These are phyloP conservation scores for Leccinum truebloodii DNA, from an alignment of 768 basidiomycete species.

Conservation along the genomic window DNA sequence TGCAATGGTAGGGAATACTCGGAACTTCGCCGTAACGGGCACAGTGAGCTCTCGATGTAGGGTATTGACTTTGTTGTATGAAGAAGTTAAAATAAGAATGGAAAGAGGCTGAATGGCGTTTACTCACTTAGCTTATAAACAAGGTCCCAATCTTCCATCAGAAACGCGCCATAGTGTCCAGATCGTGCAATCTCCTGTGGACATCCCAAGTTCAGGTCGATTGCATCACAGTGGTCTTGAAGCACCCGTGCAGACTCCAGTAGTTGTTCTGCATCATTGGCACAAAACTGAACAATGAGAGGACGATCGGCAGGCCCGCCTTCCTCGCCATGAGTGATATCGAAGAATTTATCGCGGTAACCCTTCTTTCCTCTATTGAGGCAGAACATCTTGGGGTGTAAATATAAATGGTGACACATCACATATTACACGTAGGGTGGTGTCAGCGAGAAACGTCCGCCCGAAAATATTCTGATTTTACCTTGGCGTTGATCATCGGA, in stretches of 20 bases:
- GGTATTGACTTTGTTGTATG: constrained; percentile 62
- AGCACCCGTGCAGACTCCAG: constrained; percentile 77
- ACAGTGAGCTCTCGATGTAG: constrained; percentile 81
- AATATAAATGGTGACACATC: neutral
- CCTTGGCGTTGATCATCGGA: constrained; percentile 97
- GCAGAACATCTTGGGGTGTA: constrained; percentile 56
- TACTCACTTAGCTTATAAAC: constrained; percentile 75
- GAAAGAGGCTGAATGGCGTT: neutral
- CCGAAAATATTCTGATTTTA: constrained; percentile 26
- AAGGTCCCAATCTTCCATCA: constrained; percentile 95
- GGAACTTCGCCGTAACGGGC: constrained; percentile 97
- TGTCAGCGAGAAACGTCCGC: neutral
- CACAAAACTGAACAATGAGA: constrained; percentile 91
- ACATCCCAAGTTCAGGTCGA: constrained; percentile 93
- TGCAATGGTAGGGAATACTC: constrained; percentile 82
- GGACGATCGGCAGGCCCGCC: constrained; percentile 77
- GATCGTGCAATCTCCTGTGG: constrained; percentile 93
- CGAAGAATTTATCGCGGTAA: constrained; percentile 67
- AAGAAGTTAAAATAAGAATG: neutral
- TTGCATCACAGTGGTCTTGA: constrained; percentile 82
- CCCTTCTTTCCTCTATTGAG: constrained; percentile 35
- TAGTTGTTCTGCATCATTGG: constrained; percentile 80
- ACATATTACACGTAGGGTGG: neutral
- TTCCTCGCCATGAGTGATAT: constrained; percentile 75
- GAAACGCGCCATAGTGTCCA: constrained; percentile 85